Evolutionary conservation across 2,329 filamentous ascomycete species (phyloP).

Genomic region (Sporothrix variecibatus): DNA sequence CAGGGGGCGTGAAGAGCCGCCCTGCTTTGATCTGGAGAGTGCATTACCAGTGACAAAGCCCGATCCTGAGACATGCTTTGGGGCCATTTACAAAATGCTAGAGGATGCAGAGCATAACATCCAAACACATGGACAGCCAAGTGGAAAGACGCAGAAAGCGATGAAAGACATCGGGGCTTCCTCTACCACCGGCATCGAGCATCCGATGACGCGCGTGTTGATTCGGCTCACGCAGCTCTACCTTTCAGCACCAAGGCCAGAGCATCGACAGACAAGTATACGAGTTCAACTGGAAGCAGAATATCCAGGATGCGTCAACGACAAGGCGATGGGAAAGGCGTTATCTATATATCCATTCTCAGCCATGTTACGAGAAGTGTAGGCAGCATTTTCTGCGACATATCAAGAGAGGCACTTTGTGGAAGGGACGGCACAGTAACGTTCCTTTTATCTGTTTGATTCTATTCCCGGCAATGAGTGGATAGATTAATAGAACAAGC

Average conservation of each 20-base stretch:
- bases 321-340: background rate
- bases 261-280: background rate
- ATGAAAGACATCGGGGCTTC: background rate
- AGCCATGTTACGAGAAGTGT: background rate
- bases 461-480: background rate
- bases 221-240: background rate
- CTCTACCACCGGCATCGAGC: background rate
- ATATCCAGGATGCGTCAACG: background rate
- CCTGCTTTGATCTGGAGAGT: background rate
- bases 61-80: background rate
- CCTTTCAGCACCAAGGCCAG: background rate
- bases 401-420: too few relatives aligned
- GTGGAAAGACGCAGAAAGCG: background rate
- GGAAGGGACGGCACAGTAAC: background rate
- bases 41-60: background rate
- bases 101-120: background rate
- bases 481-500: background rate
- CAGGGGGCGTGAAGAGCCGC: background rate
- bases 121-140: background rate
- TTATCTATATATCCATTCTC: background rate
- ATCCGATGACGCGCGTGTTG: background rate
- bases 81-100: background rate
- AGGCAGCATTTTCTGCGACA: too few relatives aligned
- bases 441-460: background rate
- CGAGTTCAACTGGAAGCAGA: background rate